Percentiles rank a stretch among this genome's conserved stretches.
Evolutionary conservation across 2,329 filamentous ascomycete species (phyloP).

Genomic region (Trichoderma asperellum): DNA sequence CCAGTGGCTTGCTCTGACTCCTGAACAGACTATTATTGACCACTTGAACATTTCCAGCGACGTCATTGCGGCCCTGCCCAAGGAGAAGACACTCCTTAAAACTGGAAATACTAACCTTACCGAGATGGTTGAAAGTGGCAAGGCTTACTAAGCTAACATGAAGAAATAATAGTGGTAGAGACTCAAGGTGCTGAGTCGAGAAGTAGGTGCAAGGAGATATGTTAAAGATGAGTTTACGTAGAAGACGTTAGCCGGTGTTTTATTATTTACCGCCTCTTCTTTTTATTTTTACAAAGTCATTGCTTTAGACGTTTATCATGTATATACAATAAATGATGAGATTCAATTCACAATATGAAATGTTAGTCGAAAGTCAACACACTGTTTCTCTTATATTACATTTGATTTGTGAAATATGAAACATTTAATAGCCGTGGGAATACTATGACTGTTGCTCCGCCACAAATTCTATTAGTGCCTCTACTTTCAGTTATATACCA

Average conservation of each 20-base stretch:
- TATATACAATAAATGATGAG: background rate
- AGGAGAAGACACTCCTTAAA: constrained; percentile 50
- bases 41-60: constrained; percentile 51
- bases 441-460: background rate
- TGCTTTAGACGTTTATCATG: background rate
- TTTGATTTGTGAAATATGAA: too few relatives aligned
- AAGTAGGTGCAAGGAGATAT: background rate
- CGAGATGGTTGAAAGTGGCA: constrained; percentile 32
- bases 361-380: too few relatives aligned
- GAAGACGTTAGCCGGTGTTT: background rate
- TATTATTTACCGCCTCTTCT: background rate
- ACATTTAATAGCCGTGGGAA: background rate
- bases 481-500: constrained; percentile 30
- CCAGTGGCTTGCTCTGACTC: constrained; percentile 63
- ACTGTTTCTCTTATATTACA: too few relatives aligned
- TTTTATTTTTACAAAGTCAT: background rate
- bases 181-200: background rate
- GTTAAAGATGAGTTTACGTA: background rate
- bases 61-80: constrained; percentile 44
- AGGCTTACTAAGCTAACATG: constrained; percentile 30
- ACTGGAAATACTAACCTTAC: constrained; percentile 46
- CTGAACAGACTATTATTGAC: constrained; percentile 61
- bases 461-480: background rate
- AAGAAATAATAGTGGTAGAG: background rate
- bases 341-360: background rate